These are phyloP conservation scores for Saturnispora diversa DNA, from an alignment of 805 yeast genomes.

Conservation along the genomic window DNA sequence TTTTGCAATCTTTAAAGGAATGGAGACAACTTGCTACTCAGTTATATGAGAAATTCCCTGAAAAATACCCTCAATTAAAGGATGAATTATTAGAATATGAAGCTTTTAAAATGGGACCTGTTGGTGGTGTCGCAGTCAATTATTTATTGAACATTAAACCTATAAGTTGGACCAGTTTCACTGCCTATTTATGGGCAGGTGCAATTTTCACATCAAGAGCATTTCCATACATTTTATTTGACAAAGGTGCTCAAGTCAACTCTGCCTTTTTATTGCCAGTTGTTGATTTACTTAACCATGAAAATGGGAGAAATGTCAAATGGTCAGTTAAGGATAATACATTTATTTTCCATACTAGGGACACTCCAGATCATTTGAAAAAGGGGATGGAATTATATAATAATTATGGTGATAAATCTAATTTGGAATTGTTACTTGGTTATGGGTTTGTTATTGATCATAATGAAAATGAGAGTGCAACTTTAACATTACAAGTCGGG, in stretches of 20 bases:
- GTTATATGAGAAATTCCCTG: conserved; percentile 14
- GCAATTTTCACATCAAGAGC: conserved; percentile 68
- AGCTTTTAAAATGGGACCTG: conserved; percentile 16
- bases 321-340: conserved; percentile 40
- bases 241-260: conserved; percentile 24
- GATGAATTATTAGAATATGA: conserved; percentile 24
- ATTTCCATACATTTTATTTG: conserved; percentile 65
- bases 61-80: conserved; percentile 12
- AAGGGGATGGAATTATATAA: conserved; percentile 60
- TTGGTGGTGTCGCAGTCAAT: conserved; percentile 16
- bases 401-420: conserved; percentile 71
- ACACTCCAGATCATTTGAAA: conserved; percentile 26
- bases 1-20: conserved; percentile 44
- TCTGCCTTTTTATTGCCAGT: conserved; percentile 71
- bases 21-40: conserved; percentile 38
- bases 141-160: conserved; percentile 14
- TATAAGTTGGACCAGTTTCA: conserved; percentile 53
- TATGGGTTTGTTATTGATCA: conserved; percentile 65
- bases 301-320: conserved; percentile 46
- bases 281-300: conserved; percentile 70
- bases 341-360: conserved; percentile 33
- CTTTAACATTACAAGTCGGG: conserved; percentile 55
- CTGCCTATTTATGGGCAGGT: conserved; percentile 69
- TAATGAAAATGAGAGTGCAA: conserved; percentile 46
- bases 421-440: conserved; percentile 56